Evolutionary conservation across 164 flowering plant species (phyloP), one percentile per base, ranked within the genome.

Genomic region (Taxillus chinensis): DNA sequence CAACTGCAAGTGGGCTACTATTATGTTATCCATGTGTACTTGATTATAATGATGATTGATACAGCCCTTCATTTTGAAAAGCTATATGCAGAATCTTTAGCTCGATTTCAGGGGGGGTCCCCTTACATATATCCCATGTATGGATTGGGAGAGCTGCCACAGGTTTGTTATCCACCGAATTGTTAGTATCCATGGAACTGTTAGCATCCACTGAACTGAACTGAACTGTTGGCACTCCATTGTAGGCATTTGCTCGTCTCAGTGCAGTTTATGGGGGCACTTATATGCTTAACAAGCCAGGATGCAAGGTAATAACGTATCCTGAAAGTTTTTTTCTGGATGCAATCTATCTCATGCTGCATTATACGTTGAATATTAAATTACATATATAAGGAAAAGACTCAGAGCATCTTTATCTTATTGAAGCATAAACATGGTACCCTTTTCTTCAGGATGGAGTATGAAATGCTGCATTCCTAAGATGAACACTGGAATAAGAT

Each of bases 261-360:
- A 93, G 99, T 80, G 96, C 95, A 38, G 99, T 90, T 59, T 93
- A 90, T 73, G 97, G 99, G 68, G 97, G 99, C 46, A 93, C 96
- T 55, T 93, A 93, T 83, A 93, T 93, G 99, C 96, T 93, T 51
- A 89, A 80, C 87, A 93, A 90, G 85, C 96, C 99, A 55, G 80
- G 86, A 48, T 90, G 96, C 64, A 80, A 89, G 90, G 99, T 92
- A 74, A 57, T 52, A 13, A 64, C 45, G 8, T 59, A 57, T 54
- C 57, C n/a, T 17, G 39, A 54, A 17, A 54, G 16, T 13, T 5
- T 17, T 48, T 8, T 7, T 48, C 9, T 48, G 13, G 51, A 3
- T 7, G 12, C 13, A 1, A 6, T 43, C 46, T 43, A 43, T 43
- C 46, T 0, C 46, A 43, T 43, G 27, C 27, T 27, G 27, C 27